Evolutionary conservation across 1,139 yeast genomes (phyloP), one percentile per base, ranked within the genome.

Genomic region (Blastobotrys illinoisensis): DNA sequence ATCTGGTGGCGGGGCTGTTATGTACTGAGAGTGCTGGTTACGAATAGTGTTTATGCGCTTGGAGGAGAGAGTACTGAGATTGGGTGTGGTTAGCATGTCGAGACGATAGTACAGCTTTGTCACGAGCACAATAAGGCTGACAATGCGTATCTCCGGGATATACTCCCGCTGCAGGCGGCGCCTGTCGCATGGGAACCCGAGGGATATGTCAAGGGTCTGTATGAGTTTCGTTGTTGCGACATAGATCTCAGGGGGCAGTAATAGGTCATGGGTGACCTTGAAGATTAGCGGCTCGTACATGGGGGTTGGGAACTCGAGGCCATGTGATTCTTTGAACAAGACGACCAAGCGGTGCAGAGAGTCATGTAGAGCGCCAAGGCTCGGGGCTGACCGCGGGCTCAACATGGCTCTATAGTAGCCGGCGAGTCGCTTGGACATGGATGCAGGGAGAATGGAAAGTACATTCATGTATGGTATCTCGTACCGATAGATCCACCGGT

Each of bases 181-280:
- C 23, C 28, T 21, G 36, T 36, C 50, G 18, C 24, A n/a, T 19
- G 47, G 48, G 44, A 47, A 32, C 18, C 36, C 51, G 20, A 56
- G 44, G 3, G 16, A 26, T 5, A 53, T 23, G n/a, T 45, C 26
- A 3, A 60, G 49, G n/a, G 36, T 53, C 9, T 48, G 56, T 11
- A 54, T 24, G 19, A 61, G 18, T 18, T 47, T 44, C 24, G 54
- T 50, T 1, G 61, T 67, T 1, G 62, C 67, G 1, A 55, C 53
- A 57, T 65, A 69, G 2, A 72, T 60, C 46, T 67, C 69, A 2
- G 74, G 72, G 5, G 76, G 74, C 20, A 72, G 58, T 46, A 70
- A 56, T 43, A 72, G 54, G 53, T 67, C 69, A 14, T 62, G 65
- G 47, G 66, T 60, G 47, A 63, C 53, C 56, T 66, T 64, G 53